A percentile compares a stretch with the other conserved stretches of the same genome.
Conservation (phyloP, 2,329 filamentous ascomycete species). For the Teratosphaeria epicoccoides region DNA sequence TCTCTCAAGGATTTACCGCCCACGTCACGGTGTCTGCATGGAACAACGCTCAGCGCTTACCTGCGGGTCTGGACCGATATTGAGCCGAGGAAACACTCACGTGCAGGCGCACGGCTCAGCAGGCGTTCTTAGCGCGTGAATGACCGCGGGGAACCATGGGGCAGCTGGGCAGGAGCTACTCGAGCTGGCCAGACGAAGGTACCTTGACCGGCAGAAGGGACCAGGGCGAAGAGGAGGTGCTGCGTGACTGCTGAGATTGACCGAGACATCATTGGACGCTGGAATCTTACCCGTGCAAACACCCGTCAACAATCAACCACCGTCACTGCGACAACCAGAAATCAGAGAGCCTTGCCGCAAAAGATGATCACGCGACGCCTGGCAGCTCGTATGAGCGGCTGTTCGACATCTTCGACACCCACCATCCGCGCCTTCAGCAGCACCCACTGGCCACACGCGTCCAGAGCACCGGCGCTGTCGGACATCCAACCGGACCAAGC, state of each 20-base stretch:
- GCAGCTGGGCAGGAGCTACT: neutral
- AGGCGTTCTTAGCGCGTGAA: neutral
- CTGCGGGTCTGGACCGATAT: neutral
- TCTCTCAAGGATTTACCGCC: neutral
- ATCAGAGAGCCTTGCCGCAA: too few species aligned
- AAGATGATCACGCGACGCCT: conserved; percentile 13
- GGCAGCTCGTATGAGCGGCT: conserved; percentile 7
- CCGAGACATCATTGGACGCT: neutral
- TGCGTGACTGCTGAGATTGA: neutral
- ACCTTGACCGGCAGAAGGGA: neutral
- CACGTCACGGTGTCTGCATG: too few species aligned
- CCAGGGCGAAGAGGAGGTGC: neutral
- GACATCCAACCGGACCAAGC: conserved; percentile 69
- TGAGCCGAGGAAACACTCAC: neutral
- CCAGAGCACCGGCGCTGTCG: conserved; percentile 59
- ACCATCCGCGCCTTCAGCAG: conserved; percentile 12
- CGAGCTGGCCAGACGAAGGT: neutral
- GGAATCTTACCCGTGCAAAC: neutral
- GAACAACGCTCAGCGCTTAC: neutral
- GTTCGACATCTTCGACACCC: conserved; percentile 1
- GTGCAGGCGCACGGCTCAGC: neutral
- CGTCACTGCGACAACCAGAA: neutral
- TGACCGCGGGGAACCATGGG: neutral
- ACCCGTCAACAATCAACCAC: neutral
- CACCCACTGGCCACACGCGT: conserved; percentile 4